Conservation (phyloP, 441 rosid genomes). For the Bocquillonia castaneifolia region DNA sequence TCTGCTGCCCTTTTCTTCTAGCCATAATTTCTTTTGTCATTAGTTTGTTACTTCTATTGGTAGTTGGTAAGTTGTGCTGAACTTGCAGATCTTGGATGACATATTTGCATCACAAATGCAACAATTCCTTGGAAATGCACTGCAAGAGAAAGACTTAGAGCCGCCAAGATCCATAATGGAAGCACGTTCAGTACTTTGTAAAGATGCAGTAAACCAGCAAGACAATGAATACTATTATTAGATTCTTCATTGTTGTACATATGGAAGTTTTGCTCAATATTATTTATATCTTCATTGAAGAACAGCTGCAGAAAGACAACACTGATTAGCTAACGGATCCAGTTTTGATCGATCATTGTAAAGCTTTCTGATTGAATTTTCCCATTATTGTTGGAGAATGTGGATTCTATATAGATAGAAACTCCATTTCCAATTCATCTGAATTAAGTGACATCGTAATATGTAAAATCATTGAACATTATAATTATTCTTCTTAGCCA, state of each 20-base stretch:
- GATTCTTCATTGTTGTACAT: slow-evolving; percentile 17
- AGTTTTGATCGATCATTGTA: too few species aligned
- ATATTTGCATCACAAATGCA: slow-evolving; percentile 77
- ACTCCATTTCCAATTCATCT: too few species aligned
- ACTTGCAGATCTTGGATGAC: slow-evolving; percentile 68
- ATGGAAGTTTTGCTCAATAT: not conserved
- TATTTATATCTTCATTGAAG: not conserved
- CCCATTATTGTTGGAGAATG: too few species aligned
- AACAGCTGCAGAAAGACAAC: not conserved
- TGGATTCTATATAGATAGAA: too few species aligned
- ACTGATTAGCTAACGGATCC: not conserved
- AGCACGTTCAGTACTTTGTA: slow-evolving; percentile 64
- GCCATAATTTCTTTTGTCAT: too few species aligned
- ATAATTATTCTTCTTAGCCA: too few species aligned
- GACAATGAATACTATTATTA: slow-evolving; percentile 39
- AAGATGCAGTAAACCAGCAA: slow-evolving; percentile 46
- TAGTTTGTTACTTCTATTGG: too few species aligned
- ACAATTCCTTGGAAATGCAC: slow-evolving; percentile 55
- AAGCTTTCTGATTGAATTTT: too few species aligned
- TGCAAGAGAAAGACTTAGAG: slow-evolving; percentile 62
- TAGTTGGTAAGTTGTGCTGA: too few species aligned
- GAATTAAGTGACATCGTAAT: too few species aligned
- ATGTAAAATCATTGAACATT: too few species aligned
- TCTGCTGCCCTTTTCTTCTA: not conserved
- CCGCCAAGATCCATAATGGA: slow-evolving; percentile 75